A percentile compares a stretch with the other conserved stretches of the same genome.
Conservation (phyloP, 768 basidiomycete species). For the Tulasnella sp. region DNA sequence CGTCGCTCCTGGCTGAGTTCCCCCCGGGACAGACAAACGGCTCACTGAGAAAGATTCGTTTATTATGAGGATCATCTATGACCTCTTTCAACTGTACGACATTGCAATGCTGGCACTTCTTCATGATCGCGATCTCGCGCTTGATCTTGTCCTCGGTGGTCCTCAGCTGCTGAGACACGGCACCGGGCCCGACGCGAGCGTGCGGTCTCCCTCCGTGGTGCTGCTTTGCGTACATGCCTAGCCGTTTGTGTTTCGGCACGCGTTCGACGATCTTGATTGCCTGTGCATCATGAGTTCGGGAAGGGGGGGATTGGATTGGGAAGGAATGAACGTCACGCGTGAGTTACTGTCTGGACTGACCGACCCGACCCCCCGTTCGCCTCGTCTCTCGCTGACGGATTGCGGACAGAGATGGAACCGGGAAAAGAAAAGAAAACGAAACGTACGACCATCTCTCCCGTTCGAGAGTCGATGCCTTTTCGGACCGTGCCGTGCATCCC, state of each 20-base stretch:
- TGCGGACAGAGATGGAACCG: constrained; percentile 35
- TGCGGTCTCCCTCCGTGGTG: constrained; percentile 27
- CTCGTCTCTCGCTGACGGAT: background rate
- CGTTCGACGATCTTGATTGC: constrained; percentile 80
- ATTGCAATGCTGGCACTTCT: constrained; percentile 88
- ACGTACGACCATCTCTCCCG: constrained; percentile 39
- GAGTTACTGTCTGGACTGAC: background rate
- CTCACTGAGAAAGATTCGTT: constrained; percentile 93
- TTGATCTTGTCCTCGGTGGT: constrained; percentile 82
- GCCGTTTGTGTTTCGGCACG: constrained; percentile 69
- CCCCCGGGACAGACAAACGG: constrained; percentile 40
- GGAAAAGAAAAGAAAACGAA: constrained; percentile 39
- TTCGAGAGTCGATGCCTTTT: constrained; percentile 60
- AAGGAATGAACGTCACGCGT: constrained; percentile 24
- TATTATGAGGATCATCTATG: constrained; percentile 86
- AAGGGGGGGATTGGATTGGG: background rate
- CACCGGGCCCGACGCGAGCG: constrained; percentile 47
- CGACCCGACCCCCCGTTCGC: background rate
- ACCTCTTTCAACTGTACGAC: constrained; percentile 90
- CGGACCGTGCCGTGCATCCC: constrained; percentile 93
- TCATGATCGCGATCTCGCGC: constrained; percentile 98
- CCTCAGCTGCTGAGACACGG: constrained; percentile 69
- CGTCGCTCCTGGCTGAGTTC: background rate
- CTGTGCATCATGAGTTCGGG: constrained; percentile 46
- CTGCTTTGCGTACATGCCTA: constrained; percentile 39